Conservation (phyloP, 2,329 filamentous ascomycete genomes). For the Botryotinia calthae region DNA sequence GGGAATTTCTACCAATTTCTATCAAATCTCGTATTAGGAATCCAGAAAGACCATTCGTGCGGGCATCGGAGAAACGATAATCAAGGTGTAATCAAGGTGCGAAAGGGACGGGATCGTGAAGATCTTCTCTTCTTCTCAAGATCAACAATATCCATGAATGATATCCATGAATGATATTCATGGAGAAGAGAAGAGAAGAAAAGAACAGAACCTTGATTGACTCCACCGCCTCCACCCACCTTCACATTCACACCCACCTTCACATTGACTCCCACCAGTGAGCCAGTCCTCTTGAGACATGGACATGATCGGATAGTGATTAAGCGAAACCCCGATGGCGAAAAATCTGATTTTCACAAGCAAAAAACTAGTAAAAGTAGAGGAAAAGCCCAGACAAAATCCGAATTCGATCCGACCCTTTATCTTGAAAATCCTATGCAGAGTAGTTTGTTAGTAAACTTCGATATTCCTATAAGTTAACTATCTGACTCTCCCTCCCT, state of each 20-base stretch:
- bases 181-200: neutral
- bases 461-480: neutral
- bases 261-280: too few relatives aligned
- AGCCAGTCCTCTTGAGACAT: too few relatives aligned
- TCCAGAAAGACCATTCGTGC: neutral
- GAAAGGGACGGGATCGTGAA: neutral
- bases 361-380: neutral
- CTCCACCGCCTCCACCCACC: too few relatives aligned
- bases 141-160: neutral
- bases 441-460: too few relatives aligned
- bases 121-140: neutral
- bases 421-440: neutral
- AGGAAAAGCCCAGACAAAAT: neutral
- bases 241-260: too few relatives aligned
- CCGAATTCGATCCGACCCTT: neutral
- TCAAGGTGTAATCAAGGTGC: neutral
- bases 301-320: neutral
- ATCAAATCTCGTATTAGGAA: neutral
- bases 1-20: neutral
- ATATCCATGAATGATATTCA: neutral
- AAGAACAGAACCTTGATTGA: too few relatives aligned
- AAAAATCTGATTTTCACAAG: slow-evolving; percentile 15
- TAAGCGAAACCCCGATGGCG: slow-evolving; percentile 6
- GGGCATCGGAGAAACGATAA: neutral
- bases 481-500: neutral